Percentiles rank a stretch among this genome's conserved stretches.
Conservation (phyloP, 805 yeast species). For the Wickerhamiella azymoides region DNA sequence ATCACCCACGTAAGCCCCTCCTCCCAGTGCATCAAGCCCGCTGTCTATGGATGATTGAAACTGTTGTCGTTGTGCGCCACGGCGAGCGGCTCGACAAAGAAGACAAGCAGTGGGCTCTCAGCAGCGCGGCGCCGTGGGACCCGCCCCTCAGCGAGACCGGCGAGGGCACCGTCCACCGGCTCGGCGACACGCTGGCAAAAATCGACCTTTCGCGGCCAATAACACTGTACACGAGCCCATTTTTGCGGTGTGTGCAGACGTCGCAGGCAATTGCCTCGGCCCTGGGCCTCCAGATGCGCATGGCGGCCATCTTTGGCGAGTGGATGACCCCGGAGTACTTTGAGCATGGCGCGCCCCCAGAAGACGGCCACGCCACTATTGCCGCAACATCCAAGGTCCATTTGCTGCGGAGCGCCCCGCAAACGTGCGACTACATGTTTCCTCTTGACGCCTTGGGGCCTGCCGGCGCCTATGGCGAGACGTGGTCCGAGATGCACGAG, state of each 20-base stretch:
- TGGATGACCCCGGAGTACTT: conserved; percentile 29
- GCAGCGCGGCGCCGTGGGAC: conserved; percentile 27
- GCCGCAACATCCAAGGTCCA: conserved; percentile 16
- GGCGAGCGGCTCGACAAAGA: conserved; percentile 24
- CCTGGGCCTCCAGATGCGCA: conserved; percentile 11
- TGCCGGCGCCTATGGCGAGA: conserved; percentile 27
- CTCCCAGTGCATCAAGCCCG: not conserved
- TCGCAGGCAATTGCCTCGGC: conserved; percentile 20
- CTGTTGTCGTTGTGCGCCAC: conserved; percentile 24
- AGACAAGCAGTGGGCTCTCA: conserved; percentile 22
- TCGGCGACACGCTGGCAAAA: conserved; percentile 10
- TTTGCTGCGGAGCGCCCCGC: conserved; percentile 13
- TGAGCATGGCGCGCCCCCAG: conserved; percentile 24
- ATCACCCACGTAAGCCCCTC: no score
- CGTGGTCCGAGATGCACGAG: conserved; percentile 26
- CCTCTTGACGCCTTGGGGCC: conserved; percentile 3
- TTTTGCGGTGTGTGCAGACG: conserved; percentile 28
- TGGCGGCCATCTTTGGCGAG: conserved; percentile 27
- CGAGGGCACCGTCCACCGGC: not conserved
- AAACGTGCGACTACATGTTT: conserved; percentile 14
- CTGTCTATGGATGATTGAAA: conserved; percentile 13
- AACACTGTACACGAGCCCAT: conserved; percentile 24
- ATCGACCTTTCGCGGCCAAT: conserved; percentile 5
- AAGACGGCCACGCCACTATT: conserved; percentile 21
- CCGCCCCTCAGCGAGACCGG: conserved; percentile 23